Evolutionary conservation across 495 filamentous ascomycete genomes (phyloP), one percentile per base, ranked within the genome.

Genomic region (Sordaria brevicollis): DNA sequence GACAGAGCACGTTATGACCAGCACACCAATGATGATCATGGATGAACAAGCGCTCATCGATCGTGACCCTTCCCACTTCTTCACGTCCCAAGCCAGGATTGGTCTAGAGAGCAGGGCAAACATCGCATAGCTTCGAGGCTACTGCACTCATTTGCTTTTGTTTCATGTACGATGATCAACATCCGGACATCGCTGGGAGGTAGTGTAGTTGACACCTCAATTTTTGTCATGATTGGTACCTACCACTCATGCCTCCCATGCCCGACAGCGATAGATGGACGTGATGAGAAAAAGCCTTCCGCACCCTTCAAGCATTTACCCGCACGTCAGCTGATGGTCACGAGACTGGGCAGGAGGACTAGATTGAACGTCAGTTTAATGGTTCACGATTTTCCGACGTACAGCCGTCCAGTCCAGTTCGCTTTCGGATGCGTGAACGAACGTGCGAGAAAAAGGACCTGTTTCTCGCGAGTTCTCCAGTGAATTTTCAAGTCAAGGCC

Each of bases 291-390:
- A 72, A 65, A 66, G 65, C 65, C 65, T 65, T 43, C 35, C 36
- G 35, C 37, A 57, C 29, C 68, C 49, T 62, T 62, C 33, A 41
- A 49, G 41, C 73, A 71, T 75, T 74, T 69, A 70, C 35, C 72
- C 70, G 72, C 68, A 75, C 74, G 74, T 75, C 72, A 70, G 62
- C 67, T 19, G 35, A 41, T 21, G 38, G 70, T 75, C 74, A 72
- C 74, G 74, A 70, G 74, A 74, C 66, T 36, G 8, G 38, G 34
- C 17, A 37, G 36, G 54, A 65, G 7, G 65, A 25, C 17, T 41
- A 38, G 38, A 49, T 70, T 62, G 38, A 29, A 71, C 67, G 17
- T 68, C 66, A 68, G 65, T 68, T 62, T 11, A 25, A 25, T 54
- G 19, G 43, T 19, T 62, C n/a, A 31, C 10, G 10, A 62, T 11